These are phyloP conservation scores for Creolimax fragrantissima DNA, from an alignment of 78 protist species.

Conservation along the genomic window DNA sequence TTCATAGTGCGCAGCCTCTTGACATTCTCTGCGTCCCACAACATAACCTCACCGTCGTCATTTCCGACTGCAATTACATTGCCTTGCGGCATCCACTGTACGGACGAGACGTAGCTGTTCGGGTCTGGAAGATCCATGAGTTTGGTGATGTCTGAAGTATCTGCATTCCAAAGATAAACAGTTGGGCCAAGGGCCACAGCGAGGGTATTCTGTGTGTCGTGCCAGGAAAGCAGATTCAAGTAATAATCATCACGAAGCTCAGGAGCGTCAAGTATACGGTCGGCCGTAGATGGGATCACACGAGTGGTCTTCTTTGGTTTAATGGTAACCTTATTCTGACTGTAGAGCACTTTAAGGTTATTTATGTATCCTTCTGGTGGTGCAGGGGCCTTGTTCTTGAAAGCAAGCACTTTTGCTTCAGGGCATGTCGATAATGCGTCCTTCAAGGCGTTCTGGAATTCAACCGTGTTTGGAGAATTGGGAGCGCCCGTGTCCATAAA, in stretches of 20 bases:
- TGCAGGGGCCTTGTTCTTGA: constrained; percentile 73
- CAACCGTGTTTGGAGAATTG: constrained; percentile 37
- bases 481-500: background rate
- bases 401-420: constrained; percentile 67
- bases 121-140: constrained; percentile 24
- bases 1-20: constrained; percentile 57
- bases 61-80: constrained; percentile 90
- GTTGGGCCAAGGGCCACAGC: constrained; percentile 91
- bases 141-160: constrained; percentile 61
- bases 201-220: constrained; percentile 51
- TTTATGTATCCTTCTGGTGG: constrained; percentile 41
- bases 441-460: constrained; percentile 22
- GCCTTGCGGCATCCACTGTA: constrained; percentile 71
- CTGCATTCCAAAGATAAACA: constrained; percentile 96
- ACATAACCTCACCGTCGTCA: constrained; percentile 56
- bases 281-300: constrained; percentile 63
- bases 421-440: background rate
- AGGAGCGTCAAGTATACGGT: constrained; percentile 88
- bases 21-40: constrained; percentile 77
- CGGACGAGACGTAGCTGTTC: constrained; percentile 73
- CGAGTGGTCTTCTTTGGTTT: constrained; percentile 25
- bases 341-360: constrained; percentile 51
- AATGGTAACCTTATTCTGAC: constrained; percentile 20
- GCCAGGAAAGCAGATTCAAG: constrained; percentile 97
- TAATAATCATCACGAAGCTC: constrained; percentile 93